Evolutionary conservation across 305 asterid species (phyloP), one percentile per base, ranked within the genome.

Genomic region (Fraxinus baroniana): DNA sequence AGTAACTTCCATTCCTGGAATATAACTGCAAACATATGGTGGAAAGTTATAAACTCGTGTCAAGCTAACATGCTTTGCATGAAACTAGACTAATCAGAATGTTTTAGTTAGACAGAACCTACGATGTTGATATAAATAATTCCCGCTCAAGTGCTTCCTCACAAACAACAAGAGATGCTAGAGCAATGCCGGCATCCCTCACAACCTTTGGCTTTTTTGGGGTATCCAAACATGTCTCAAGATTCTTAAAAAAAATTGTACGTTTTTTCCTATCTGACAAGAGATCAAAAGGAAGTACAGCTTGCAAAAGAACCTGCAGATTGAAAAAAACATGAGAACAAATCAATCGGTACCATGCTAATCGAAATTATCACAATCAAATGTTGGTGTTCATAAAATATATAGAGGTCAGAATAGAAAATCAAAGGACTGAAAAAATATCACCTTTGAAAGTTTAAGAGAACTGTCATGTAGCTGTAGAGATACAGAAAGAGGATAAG

Each of bases 1-100:
- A 83, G 94, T 92, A 79, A 95, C 99, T 89, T 95, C 99, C 97
- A 93, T 94, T 79, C 99, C 98, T 28, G 98, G 99, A 87, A 95
- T 88, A 86, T 95, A 95, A 76, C 98, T 95, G 97, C 91, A 89
- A 81, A 52, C 18, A 86, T 76, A 83, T 78, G 66, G 66, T 70
- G 49, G 60, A 74, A 82, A 81, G 81, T 79, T 28, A 77, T 30
- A 68, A 83, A 80, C 28, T 22, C n/a, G 24, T 22, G 30, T 77
- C 68, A 26, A 60, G 20, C 71, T 57, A 64, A 82, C 83, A 79
- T 46, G 64, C 75, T 49, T 35, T 6, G 46, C 71, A 13, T 64
- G 60, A 36, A 79, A 49, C 68, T 78, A 79, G 76, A 83, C 77
- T 9, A 46, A 77, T 26, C 18, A 76, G 22, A 79, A 57, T 44